A percentile compares a stretch with the other conserved stretches of the same genome.
Evolutionary conservation across 768 basidiomycete species (phyloP).

Genomic region (Trametes cingulata): DNA sequence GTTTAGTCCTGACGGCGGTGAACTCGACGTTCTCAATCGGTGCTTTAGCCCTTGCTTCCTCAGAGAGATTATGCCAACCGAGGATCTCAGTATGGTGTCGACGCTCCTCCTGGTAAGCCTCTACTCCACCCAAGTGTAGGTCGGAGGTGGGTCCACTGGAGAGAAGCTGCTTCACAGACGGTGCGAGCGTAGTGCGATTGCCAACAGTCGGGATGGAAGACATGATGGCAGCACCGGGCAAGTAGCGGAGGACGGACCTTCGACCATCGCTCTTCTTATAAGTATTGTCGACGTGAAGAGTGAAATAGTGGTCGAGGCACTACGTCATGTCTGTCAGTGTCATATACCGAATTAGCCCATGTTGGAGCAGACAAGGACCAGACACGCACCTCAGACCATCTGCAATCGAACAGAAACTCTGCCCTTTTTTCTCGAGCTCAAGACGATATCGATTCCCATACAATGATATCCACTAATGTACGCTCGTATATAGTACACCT

Average conservation of each 20-base stretch:
- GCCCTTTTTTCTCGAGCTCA: too few species aligned
- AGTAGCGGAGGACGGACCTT: neutral
- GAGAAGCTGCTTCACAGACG: neutral
- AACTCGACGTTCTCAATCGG: slow-evolving; percentile 11
- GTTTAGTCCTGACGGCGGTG: slow-evolving; percentile 14
- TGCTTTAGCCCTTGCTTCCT: slow-evolving; percentile 1
- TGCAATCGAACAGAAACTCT: too few species aligned
- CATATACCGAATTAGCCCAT: too few species aligned
- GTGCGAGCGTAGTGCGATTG: neutral
- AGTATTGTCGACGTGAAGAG: neutral
- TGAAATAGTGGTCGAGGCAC: neutral
- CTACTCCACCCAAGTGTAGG: slow-evolving; percentile 2
- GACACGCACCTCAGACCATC: too few species aligned
- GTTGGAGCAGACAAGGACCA: too few species aligned
- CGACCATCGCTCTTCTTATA: neutral
- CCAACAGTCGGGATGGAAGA: neutral
- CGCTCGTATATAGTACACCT: slow-evolving; percentile 16
- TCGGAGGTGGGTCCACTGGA: neutral
- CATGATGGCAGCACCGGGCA: neutral
- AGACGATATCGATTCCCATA: too few species aligned
- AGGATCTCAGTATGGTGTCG: slow-evolving; percentile 9
- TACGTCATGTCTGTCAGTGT: too few species aligned
- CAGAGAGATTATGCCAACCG: slow-evolving; percentile 5
- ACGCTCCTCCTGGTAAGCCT: slow-evolving; percentile 6
- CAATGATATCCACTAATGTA: neutral